Base-by-base conservation (phyloP, 805 yeast species). In the Limtongia smithiae region DNA sequence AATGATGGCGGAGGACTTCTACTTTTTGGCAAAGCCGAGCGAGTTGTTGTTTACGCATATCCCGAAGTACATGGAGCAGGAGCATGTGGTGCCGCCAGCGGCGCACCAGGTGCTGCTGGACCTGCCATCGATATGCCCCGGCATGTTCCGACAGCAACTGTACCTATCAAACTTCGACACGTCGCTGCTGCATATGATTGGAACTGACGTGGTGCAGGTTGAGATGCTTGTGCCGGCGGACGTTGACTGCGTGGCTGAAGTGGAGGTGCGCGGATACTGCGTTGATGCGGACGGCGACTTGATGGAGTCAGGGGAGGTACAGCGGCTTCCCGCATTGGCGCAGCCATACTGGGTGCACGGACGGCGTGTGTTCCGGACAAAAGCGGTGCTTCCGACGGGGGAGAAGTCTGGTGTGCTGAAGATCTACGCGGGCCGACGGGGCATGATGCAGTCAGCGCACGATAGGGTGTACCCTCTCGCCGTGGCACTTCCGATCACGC, bases 81-180 rank as follows among this genome's bases (percentile, higher is more conserved):
- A 93, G 66, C 96, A 86, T 68, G 78, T 91, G 18, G 75, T 79
- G 27, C 97, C 97, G 3, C 86, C 94, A 2, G 70, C 91, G 53
- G 90, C 86, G 54, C 83, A 85, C 31, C 75, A 80, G 56, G 79
- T 83, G 20, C 90, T 93, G 14, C 74, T 87, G 50, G 79, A 88
- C 39, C 71, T 91, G 41, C 98, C 98, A 0, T 77, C 94, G 27
- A 79, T 83, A n/a, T 85, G 88, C 62, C 90, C 96, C 0, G 83
- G 87, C 0, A 88, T 83, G 60, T 79, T 83, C 65, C 72, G 70
- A 34, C 78, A 80, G 62, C 71, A 74, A 1, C 64, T 91, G 36
- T 72, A 73, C 51, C 74, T 89, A 45, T 69, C 76, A 51, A 82
- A 81, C 63, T 91, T 78, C 69, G 85, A 87, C 65, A 82, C 86